Evolutionary conservation across 257 asterid genomes (phyloP).

Genomic region (Gynochthodes officinalis): DNA sequence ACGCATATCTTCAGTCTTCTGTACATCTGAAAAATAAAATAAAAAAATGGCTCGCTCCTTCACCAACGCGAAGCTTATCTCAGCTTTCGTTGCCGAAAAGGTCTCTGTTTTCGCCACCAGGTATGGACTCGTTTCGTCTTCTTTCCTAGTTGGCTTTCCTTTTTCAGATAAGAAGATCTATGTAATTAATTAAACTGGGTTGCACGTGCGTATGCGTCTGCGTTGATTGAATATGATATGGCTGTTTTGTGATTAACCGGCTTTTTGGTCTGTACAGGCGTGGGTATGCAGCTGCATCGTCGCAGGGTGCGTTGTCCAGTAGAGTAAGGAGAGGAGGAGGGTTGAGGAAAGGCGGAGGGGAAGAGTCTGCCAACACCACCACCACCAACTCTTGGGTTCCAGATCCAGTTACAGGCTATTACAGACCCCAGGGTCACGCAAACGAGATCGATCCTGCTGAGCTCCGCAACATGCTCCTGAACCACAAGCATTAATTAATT

Average conservation of each 20-base stretch:
- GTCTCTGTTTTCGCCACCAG: slow-evolving; percentile 30
- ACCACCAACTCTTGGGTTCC: slow-evolving; percentile 69
- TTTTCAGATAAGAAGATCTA: too few relatives aligned
- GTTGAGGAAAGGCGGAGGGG: slow-evolving; percentile 29
- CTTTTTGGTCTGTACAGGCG: slow-evolving; percentile 31
- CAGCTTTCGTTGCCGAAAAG: slow-evolving; percentile 26
- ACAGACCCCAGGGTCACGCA: slow-evolving; percentile 61
- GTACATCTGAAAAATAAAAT: too few relatives aligned
- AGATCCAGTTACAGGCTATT: slow-evolving; percentile 76
- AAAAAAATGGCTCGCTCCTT: slow-evolving; percentile 34
- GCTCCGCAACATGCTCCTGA: slow-evolving; percentile 44
- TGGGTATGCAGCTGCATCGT: slow-evolving; percentile 28
- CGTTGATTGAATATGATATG: too few relatives aligned
- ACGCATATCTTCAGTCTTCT: too few relatives aligned
- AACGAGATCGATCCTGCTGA: slow-evolving; percentile 61
- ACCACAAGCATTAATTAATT: slow-evolving; percentile 26
- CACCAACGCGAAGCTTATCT: slow-evolving; percentile 26
- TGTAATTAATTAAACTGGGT: too few relatives aligned
- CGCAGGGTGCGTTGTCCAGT: slow-evolving; percentile 18
- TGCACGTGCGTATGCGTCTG: too few relatives aligned
- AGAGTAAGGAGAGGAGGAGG: slow-evolving; percentile 17
- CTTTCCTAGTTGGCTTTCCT: too few relatives aligned
- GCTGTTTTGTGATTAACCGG: too few relatives aligned
- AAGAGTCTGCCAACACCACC: slow-evolving; percentile 42
- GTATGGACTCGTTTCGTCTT: not conserved